Evolutionary conservation across 805 yeast genomes (phyloP).

Genomic region (Zygotorulaspora chibaensis): DNA sequence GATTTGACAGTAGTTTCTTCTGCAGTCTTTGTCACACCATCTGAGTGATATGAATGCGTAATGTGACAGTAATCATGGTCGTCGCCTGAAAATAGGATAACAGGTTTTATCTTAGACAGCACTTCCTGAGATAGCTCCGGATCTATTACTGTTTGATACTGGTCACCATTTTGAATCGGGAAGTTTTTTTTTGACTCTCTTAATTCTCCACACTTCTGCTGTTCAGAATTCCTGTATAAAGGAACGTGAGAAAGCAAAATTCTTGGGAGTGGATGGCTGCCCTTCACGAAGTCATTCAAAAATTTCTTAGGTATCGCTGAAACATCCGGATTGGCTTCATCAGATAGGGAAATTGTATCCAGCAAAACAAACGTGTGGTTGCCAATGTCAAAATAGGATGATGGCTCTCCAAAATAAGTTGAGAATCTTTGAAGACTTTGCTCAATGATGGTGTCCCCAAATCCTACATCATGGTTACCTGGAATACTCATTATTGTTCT

Average conservation of each 20-base stretch:
- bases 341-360: conserved; percentile 81
- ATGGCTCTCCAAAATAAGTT: conserved; percentile 68
- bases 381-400: conserved; percentile 46
- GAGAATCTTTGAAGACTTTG: conserved; percentile 59
- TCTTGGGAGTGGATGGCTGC: conserved; percentile 45
- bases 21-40: conserved; percentile 31
- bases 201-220: conserved; percentile 65
- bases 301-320: conserved; percentile 48
- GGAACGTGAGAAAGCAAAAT: conserved; percentile 87
- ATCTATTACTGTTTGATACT: conserved; percentile 87
- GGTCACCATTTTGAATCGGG: conserved; percentile 70
- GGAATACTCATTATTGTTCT: conserved; percentile 51
- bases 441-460: conserved; percentile 64
- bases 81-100: conserved; percentile 79
- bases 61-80: conserved; percentile 95
- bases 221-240: conserved; percentile 59
- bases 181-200: conserved; percentile 67
- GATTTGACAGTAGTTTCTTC: conserved; percentile 87
- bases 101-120: conserved; percentile 58
- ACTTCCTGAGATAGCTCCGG: conserved; percentile 55
- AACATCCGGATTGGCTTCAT: conserved; percentile 44
- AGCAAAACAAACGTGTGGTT: conserved; percentile 73
- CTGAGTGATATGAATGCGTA: conserved; percentile 42
- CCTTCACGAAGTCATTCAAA: conserved; percentile 38
- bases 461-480: conserved; percentile 97